These are phyloP conservation scores for Purshia tridentata DNA, from an alignment of 306 rosid genomes.

Conservation along the genomic window DNA sequence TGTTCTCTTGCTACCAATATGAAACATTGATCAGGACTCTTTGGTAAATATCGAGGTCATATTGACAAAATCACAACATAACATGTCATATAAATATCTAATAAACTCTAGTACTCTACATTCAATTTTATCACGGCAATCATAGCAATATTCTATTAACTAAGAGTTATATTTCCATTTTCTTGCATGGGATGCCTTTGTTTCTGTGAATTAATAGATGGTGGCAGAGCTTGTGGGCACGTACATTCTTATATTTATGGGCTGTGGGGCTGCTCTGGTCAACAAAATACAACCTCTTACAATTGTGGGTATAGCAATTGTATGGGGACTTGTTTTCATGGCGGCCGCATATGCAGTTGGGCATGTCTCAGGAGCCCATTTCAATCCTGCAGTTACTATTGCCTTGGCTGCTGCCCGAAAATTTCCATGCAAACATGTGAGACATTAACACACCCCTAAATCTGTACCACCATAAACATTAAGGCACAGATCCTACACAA, in stretches of 20 bases:
- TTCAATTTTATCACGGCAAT: too few relatives aligned
- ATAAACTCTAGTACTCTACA: too few relatives aligned
- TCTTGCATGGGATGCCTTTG: not conserved
- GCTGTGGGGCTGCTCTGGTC: constrained; percentile 49
- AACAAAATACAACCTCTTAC: constrained; percentile 32
- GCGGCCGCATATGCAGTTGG: constrained; percentile 40
- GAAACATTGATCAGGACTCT: too few relatives aligned
- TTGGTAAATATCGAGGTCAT: too few relatives aligned
- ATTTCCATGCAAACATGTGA: constrained; percentile 38
- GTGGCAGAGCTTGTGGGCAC: constrained; percentile 48
- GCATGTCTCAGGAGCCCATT: constrained; percentile 56
- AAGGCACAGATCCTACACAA: too few relatives aligned
- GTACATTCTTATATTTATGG: constrained; percentile 44
- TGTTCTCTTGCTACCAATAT: too few relatives aligned
- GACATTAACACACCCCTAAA: not conserved
- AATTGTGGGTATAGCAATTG: constrained; percentile 36
- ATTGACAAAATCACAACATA: not conserved
- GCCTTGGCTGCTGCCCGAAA: constrained; percentile 34
- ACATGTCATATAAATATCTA: not conserved
- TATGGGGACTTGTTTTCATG: constrained; percentile 41
- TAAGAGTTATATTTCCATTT: not conserved
- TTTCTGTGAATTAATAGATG: constrained; percentile 23
- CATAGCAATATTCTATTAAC: not conserved
- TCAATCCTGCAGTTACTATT: constrained; percentile 51
- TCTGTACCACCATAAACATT: not conserved